These are phyloP conservation scores for Ophiostoma ulmi DNA, from an alignment of 2,329 filamentous ascomycete genomes.

Conservation along the genomic window DNA sequence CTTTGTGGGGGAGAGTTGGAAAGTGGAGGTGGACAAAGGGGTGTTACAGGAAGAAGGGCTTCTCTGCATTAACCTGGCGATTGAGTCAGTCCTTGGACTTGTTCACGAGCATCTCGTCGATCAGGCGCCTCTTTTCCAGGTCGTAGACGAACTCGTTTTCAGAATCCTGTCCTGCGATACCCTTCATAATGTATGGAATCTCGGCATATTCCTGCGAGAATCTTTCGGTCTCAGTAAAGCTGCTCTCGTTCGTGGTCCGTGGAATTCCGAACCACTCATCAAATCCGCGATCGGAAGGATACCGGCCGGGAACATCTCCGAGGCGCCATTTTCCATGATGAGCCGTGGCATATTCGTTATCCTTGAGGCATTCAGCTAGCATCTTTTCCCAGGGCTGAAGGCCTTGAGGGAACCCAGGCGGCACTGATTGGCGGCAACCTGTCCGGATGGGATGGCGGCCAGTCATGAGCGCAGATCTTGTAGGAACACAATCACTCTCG, in stretches of 20 bases:
- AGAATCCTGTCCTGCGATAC: not conserved
- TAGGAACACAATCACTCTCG: conserved; percentile 37
- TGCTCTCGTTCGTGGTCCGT: conserved; percentile 36
- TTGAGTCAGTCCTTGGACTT: conserved; percentile 34
- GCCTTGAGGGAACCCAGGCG: conserved; percentile 35
- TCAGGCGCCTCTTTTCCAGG: not conserved
- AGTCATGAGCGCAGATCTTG: conserved; percentile 36
- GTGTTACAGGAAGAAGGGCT: conserved; percentile 34
- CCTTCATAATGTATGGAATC: not conserved
- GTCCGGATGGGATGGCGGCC: conserved; percentile 36
- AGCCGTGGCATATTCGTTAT: conserved; percentile 31
- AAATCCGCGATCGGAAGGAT: conserved; percentile 36
- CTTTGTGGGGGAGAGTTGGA: conserved; percentile 28
- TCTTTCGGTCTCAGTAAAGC: conserved; percentile 35
- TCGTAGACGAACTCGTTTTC: not conserved
- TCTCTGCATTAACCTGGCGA: conserved; percentile 27
- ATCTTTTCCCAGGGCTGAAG: conserved; percentile 35
- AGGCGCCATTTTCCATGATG: conserved; percentile 39
- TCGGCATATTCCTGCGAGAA: conserved; percentile 31
- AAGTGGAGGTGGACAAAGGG: conserved; percentile 36
- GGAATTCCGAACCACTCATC: conserved; percentile 39
- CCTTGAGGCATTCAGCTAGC: conserved; percentile 33
- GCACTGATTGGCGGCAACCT: conserved; percentile 35
- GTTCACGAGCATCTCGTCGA: conserved; percentile 35
- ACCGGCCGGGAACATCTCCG: conserved; percentile 35